Percentiles rank a stretch among this genome's conserved stretches.
phyloP scores from a whole-genome alignment of 108 stramenopile species.

The Nitzschia putrida region DNA sequence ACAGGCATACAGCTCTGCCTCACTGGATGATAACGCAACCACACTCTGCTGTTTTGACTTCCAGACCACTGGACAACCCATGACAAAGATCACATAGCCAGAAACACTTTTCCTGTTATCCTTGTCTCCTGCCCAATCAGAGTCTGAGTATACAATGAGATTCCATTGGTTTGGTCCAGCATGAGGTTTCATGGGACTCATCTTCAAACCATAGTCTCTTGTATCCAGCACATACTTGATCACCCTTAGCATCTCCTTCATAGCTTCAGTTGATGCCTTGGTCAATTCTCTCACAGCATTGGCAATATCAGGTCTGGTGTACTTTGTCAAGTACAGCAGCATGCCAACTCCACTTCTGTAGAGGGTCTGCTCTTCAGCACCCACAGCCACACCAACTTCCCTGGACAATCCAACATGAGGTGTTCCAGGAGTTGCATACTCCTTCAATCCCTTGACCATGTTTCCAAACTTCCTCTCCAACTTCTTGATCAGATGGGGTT shows the following conservation, averaged over 20 bases:
- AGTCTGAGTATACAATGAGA: neutral
- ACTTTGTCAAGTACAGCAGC: slow-evolving; percentile 31
- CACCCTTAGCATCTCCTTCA: too few species aligned
- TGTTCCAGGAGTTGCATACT: slow-evolving; percentile 25
- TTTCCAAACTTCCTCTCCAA: slow-evolving; percentile 4
- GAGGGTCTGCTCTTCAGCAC: neutral
- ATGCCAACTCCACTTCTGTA: slow-evolving; percentile 37
- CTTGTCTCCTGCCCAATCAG: slow-evolving; percentile 1
- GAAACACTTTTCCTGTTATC: neutral
- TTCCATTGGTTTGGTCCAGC: neutral
- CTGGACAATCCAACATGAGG: slow-evolving; percentile 1
- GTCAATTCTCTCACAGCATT: slow-evolving; percentile 43
- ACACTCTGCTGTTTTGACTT: neutral
- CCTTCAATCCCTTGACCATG: slow-evolving; percentile 12
- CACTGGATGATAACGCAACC: slow-evolving; percentile 5
- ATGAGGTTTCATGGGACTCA: slow-evolving; percentile 5
- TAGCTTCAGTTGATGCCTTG: slow-evolving; percentile 10
- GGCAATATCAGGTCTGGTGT: slow-evolving; percentile 27
- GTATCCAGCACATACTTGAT: slow-evolving; percentile 26
- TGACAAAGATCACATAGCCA: neutral
- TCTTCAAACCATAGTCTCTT: neutral
- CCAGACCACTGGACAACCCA: slow-evolving; percentile 3
- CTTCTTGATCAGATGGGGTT: too few species aligned
- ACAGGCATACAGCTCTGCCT: neutral
- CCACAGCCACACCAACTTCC: neutral